Conservation (phyloP, 2,329 filamentous ascomycete genomes). For the Gyromitra esculenta region DNA sequence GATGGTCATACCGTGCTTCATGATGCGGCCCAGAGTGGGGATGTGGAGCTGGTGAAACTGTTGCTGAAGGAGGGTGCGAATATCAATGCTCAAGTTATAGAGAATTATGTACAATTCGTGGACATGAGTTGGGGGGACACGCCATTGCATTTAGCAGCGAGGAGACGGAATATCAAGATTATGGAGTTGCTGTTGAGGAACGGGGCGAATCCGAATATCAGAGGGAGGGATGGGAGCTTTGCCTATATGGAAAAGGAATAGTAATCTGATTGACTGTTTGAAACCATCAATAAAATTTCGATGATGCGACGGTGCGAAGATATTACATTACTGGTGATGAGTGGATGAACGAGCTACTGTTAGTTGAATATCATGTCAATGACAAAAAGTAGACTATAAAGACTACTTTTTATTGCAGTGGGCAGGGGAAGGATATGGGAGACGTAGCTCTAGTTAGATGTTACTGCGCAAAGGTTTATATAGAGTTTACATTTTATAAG, state of each 20-base stretch:
- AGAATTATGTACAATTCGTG: background rate
- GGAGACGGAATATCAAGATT: background rate
- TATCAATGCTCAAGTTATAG: constrained; percentile 29
- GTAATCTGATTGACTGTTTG: background rate
- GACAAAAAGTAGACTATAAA: background rate
- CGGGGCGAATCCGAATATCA: constrained; percentile 10
- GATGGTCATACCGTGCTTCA: constrained; percentile 34
- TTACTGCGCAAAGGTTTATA: background rate
- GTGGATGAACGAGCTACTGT: background rate
- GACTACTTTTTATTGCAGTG: background rate
- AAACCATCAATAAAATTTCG: background rate
- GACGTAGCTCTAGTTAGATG: background rate
- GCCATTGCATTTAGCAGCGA: constrained; percentile 15
- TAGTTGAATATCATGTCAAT: background rate
- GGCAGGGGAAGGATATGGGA: background rate
- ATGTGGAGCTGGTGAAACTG: constrained; percentile 16
- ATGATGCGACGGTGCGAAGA: background rate
- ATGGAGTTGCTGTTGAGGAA: background rate
- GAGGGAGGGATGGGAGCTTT: constrained; percentile 2
- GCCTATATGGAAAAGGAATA: background rate
- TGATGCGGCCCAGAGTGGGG: constrained; percentile 3
- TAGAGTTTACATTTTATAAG: background rate
- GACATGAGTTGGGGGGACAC: constrained; percentile 13
- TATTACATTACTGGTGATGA: background rate
- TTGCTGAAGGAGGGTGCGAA: constrained; percentile 12